Conservation (phyloP, 2,329 filamentous ascomycete species). For the Hyphodiscus sp. region DNA sequence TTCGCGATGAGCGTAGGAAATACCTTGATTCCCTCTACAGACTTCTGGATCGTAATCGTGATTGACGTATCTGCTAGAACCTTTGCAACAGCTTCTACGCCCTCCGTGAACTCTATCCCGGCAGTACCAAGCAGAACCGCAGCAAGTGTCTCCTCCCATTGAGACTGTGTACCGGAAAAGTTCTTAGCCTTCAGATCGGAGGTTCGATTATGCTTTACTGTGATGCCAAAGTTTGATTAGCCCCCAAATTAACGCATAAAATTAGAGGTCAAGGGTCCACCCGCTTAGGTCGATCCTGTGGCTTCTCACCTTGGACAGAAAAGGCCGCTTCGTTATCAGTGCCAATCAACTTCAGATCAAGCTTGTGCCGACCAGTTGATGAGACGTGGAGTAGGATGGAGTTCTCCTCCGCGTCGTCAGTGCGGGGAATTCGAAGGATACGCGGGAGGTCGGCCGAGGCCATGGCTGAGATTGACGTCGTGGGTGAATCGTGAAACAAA, state of each 20-base stretch:
- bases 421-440: constrained; percentile 53
- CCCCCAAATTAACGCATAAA: constrained; percentile 26
- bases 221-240: constrained; percentile 18
- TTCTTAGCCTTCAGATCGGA: constrained; percentile 47
- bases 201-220: constrained; percentile 52
- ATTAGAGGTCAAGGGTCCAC: constrained; percentile 15
- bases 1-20: constrained; percentile 18
- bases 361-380: constrained; percentile 39
- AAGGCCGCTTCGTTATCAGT: constrained; percentile 44
- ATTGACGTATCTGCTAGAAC: constrained; percentile 45
- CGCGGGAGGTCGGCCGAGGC: constrained; percentile 9
- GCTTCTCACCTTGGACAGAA: constrained; percentile 22
- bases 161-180: constrained; percentile 49
- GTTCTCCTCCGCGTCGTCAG: constrained; percentile 43
- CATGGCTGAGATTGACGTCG: constrained; percentile 9
- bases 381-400: constrained; percentile 57
- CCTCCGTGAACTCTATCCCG: constrained; percentile 45
- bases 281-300: constrained; percentile 18
- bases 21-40: constrained; percentile 63
- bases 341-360: constrained; percentile 61
- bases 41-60: constrained; percentile 58
- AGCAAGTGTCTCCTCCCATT: constrained; percentile 60
- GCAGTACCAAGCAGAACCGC: constrained; percentile 47
- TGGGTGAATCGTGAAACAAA: constrained; percentile 4
- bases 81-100: constrained; percentile 55